These are phyloP conservation scores for Ustilago vetiveriae DNA, from an alignment of 1,284 basidiomycete species.

Conservation along the genomic window DNA sequence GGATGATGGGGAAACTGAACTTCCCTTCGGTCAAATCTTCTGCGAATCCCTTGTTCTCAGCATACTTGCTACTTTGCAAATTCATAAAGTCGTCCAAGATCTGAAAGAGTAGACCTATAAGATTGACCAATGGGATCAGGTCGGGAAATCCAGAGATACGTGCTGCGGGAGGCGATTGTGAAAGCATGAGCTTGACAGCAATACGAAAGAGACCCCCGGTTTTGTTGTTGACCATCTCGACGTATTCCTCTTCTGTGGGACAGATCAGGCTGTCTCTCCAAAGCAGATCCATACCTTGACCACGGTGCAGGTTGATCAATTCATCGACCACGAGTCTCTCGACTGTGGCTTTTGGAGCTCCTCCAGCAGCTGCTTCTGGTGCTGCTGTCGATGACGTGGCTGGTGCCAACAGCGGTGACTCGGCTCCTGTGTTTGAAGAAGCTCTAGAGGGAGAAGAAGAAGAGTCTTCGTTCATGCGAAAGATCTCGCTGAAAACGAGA, in stretches of 20 bases:
- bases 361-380: no score
- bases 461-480: constrained; percentile 79
- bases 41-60: constrained; percentile 89
- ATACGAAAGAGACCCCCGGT: constrained; percentile 93
- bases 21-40: constrained; percentile 96
- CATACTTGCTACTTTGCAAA: constrained; percentile 84
- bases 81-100: constrained; percentile 99
- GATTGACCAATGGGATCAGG: constrained; percentile 82
- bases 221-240: constrained; percentile 98
- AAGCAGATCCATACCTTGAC: constrained; percentile 92
- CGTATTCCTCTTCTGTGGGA: constrained; percentile 93
- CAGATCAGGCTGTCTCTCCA: constrained; percentile 93
- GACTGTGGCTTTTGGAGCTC: constrained; percentile 14
- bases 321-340: constrained; percentile 70
- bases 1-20: constrained; percentile 93
- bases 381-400: constrained; percentile 15
- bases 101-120: constrained; percentile 93
- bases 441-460: no score
- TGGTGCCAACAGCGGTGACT: constrained; percentile 22
- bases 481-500: constrained; percentile 65
- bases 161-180: constrained; percentile 65
- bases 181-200: constrained; percentile 96
- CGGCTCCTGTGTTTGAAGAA: no score
- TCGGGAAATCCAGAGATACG: constrained; percentile 9
- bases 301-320: constrained; percentile 87